Conservation (phyloP, 75 land plant genomes). For the Chamaecyparis obtusa region DNA sequence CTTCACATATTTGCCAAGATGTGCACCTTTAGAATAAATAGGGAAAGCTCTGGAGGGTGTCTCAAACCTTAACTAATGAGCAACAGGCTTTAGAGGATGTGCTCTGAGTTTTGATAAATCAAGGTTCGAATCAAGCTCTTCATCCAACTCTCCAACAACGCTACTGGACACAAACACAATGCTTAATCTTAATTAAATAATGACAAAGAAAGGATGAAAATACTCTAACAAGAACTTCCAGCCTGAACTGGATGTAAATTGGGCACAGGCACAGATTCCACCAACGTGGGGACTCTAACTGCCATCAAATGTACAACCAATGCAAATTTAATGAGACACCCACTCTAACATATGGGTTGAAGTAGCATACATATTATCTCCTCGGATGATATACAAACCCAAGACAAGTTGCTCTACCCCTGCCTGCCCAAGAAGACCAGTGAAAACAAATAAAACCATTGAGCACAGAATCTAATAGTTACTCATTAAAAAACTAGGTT, state of each 20-base stretch:
- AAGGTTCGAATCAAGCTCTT: constrained; percentile 77
- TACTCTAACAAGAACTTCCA: neutral
- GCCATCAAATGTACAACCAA: neutral
- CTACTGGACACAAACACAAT: constrained; percentile 45
- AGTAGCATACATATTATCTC: constrained; percentile 87
- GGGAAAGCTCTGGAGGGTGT: neutral
- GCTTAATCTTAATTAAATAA: neutral
- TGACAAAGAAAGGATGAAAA: neutral
- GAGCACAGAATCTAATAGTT: neutral
- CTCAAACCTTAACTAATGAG: constrained; percentile 42
- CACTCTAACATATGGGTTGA: neutral
- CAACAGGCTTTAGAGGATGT: constrained; percentile 91
- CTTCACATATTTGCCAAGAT: neutral
- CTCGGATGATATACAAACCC: constrained; percentile 96
- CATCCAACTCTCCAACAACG: constrained; percentile 95
- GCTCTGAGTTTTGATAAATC: constrained; percentile 78
- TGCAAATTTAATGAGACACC: neutral
- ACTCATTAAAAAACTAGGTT: neutral
- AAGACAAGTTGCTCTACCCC: constrained; percentile 97
- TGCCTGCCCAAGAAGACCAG: constrained; percentile 50
- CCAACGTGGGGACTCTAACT: neutral
- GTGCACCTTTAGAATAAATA: neutral
- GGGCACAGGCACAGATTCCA: neutral
- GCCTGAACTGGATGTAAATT: neutral
- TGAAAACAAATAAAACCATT: neutral